phyloP scores from a whole-genome alignment of 2,329 filamentous ascomycete genomes.

The Chaetoscypha palmicola region DNA sequence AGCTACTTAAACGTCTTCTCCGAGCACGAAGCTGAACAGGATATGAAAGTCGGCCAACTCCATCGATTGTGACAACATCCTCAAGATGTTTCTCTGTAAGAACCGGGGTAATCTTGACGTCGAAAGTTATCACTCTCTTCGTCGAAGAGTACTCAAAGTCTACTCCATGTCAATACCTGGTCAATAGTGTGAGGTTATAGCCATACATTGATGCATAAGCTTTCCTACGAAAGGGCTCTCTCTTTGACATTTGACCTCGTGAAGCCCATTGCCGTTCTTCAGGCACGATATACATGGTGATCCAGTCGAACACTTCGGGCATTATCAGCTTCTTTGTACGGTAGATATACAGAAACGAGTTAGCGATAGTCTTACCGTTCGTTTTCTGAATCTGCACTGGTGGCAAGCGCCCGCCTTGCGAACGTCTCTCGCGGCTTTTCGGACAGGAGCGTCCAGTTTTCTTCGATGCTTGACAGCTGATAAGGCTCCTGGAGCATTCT shows the following conservation, averaged over 20 bases:
- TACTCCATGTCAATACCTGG: background rate
- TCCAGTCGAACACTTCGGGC: slow-evolving; percentile 21
- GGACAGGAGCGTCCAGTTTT: slow-evolving; percentile 22
- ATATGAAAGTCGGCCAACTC: slow-evolving; percentile 18
- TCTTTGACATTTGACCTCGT: slow-evolving; percentile 23
- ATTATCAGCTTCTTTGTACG: slow-evolving; percentile 1
- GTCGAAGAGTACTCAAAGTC: slow-evolving; percentile 23
- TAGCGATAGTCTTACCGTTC: slow-evolving; percentile 24
- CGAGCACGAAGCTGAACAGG: slow-evolving; percentile 13
- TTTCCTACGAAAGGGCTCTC: slow-evolving; percentile 22
- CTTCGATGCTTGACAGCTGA: slow-evolving; percentile 18
- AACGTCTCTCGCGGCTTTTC: slow-evolving; percentile 23
- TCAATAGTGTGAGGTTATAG: background rate
- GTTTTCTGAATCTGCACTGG: slow-evolving; percentile 26
- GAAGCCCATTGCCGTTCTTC: slow-evolving; percentile 20
- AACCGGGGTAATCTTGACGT: slow-evolving; percentile 6
- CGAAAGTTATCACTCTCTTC: slow-evolving; percentile 18
- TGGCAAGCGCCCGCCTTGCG: slow-evolving; percentile 26
- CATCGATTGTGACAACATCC: slow-evolving; percentile 19
- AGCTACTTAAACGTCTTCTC: slow-evolving; percentile 8
- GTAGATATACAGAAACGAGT: too few species aligned
- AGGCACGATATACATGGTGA: slow-evolving; percentile 22
- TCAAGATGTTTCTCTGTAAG: background rate
- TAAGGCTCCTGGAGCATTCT: slow-evolving; percentile 22
- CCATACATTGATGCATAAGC: slow-evolving; percentile 20